Percentiles rank a stretch among this genome's conserved stretches.
phyloP scores from a whole-genome alignment of 1,139 yeast genomes.

The Scheffersomyces lignicola region DNA sequence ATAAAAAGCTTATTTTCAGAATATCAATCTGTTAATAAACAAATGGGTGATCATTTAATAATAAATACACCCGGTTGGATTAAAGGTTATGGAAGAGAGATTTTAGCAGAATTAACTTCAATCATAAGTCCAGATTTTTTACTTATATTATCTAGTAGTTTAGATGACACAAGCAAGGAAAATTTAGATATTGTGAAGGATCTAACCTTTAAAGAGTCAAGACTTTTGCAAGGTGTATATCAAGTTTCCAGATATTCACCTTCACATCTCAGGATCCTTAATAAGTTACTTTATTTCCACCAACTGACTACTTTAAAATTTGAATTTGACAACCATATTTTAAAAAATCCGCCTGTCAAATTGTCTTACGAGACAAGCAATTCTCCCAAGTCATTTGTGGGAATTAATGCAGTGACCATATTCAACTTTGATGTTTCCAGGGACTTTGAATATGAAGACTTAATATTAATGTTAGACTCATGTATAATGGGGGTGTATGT shows the following conservation, averaged over 20 bases:
- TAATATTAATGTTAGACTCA: slow-evolving; percentile 50
- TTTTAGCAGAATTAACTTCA: slow-evolving; percentile 51
- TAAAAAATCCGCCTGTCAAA: slow-evolving; percentile 48
- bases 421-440: slow-evolving; percentile 29
- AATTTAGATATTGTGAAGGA: slow-evolving; percentile 23
- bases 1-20: slow-evolving; percentile 42
- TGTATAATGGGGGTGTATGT: slow-evolving; percentile 52
- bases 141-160: slow-evolving; percentile 30
- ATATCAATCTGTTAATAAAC: slow-evolving; percentile 26
- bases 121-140: slow-evolving; percentile 56
- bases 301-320: slow-evolving; percentile 24
- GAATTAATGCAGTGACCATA: slow-evolving; percentile 38
- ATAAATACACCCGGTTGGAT: slow-evolving; percentile 94
- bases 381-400: slow-evolving; percentile 23
- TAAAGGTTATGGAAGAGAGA: slow-evolving; percentile 79
- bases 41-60: slow-evolving; percentile 46
- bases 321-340: slow-evolving; percentile 50
- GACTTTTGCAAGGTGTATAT: slow-evolving; percentile 28
- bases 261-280: slow-evolving; percentile 52
- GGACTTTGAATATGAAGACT: slow-evolving; percentile 35
- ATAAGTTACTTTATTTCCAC: slow-evolving; percentile 57
- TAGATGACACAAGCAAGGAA: slow-evolving; percentile 21
- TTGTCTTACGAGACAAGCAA: slow-evolving; percentile 38
- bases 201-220: slow-evolving; percentile 20
- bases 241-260: slow-evolving; percentile 44